Base-by-base conservation (phyloP, 2,329 filamentous ascomycete genomes). In the Stagonosporopsis vannaccii region DNA sequence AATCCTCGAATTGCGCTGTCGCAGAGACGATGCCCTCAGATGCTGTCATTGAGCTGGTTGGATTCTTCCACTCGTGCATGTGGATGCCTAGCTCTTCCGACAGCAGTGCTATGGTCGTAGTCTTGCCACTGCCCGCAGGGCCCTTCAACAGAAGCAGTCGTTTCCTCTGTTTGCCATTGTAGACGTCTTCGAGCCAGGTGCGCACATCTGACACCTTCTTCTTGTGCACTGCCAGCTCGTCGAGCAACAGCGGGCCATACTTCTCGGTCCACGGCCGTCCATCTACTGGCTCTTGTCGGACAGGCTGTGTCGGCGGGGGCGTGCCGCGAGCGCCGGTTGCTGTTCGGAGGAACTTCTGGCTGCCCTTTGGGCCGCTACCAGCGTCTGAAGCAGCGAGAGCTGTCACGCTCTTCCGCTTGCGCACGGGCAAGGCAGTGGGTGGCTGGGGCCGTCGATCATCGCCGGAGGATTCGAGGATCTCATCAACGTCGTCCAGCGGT, bases 141-240 rank as follows among this genome's bases (percentile, higher is more conserved):
- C 95, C 95, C 75, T 96, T 97, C 39, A 99, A 81, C 25, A 99
- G 82, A 54, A 97, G 83, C 54, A 97, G 72, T 58, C 90, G 85
- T 80, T 96, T 87, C 50, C 74, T 76, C 51, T 75, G 74, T 41
- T 71, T 77, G 39, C 91, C 90, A 23, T 77, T 75, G 59, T 92
- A 84, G 17, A 92, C 90, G 69, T 88, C 85, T 39, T 90, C 86
- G 30, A 99, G 79, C 93, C 95, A 98, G 56, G 79, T 82, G 56
- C 87, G 85, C 41, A 98, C 93, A 77, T 98, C 93, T 2, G 86
- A 79, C 6, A 98, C 90, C 75, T 99, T 99, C 67, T 86, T 95
- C 80, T 96, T 97, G 75, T 99, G 93, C 17, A 99, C 94, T 0
- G 90, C 94, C 41, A 99, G 80, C 77, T 98, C 94, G 15, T 92